Base-by-base conservation (phyloP, 306 rosid species). In the Casuarina equisetifolia region DNA sequence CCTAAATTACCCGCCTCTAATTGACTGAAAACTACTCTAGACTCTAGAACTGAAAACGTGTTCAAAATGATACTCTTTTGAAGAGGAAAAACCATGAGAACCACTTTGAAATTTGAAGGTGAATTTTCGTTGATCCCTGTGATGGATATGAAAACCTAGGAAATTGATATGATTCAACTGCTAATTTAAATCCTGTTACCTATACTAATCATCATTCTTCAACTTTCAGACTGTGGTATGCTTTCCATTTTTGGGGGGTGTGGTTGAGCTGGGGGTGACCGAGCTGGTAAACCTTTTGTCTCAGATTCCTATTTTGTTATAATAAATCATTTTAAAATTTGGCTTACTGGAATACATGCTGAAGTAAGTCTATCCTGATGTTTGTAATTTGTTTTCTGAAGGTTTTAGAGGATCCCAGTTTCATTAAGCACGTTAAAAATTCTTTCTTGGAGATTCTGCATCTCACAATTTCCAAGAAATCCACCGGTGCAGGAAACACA, bases 171-270 rank as follows among this genome's bases (percentile, higher is more conserved):
- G 67, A 32, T 35, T 61, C 1, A 61, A 61, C 57, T 25, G 54
- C 17, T 25, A 43, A 69, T 20, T 13, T 78, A 9, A 53, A 55
- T 7, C 13, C 58, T 38, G 8, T 11, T 38, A 39, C 35, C 39
- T 9, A 10, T n/a, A 68, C 39, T 50, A 55, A 68, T 76, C 61
- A 50, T 81, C 35, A 64, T 57, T 66, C 44, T 76, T 88, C 45
- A 62, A 72, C 32, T 81, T 88, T 75, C 86, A 93, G 97, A 93
- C 98, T 44, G 86, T 91, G 64, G 89, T 87, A 72, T 93, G 98
- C 83, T 91, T 93, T 86, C 98, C 98, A 35, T 83, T 88, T 83
- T 73, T 79, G 74, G 90, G 89, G 64, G 98, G 98, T 57, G 98
- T 91, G 72, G 53, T 93, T 9, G 98, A 93, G 82, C 84, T 93